Percentiles rank a stretch among this genome's conserved stretches.
phyloP scores from a whole-genome alignment of 2,329 filamentous ascomycete genomes.

The Sporothrix humicola region DNA sequence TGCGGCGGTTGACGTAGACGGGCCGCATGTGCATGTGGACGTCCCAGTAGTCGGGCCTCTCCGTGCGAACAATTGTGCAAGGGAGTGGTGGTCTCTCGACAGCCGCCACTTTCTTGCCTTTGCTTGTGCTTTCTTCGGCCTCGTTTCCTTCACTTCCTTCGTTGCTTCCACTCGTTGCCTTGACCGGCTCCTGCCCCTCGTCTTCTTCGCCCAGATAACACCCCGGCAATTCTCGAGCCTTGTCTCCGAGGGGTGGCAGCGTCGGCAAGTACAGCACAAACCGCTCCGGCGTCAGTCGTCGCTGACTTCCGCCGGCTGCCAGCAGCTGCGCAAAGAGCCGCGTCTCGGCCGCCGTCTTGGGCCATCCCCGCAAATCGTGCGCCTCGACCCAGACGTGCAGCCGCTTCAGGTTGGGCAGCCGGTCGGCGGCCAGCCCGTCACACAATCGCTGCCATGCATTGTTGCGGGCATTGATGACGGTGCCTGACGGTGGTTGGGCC shows the following conservation, averaged over 20 bases:
- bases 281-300: constrained; percentile 3
- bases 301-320: not conserved
- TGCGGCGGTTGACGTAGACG: constrained; percentile 13
- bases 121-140: not conserved
- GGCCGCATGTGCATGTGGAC: constrained; percentile 20
- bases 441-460: constrained; percentile 44
- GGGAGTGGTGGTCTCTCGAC: constrained; percentile 3
- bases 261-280: constrained; percentile 29
- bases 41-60: constrained; percentile 25
- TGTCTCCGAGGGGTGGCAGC: not conserved
- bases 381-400: constrained; percentile 44
- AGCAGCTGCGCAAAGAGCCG: constrained; percentile 40
- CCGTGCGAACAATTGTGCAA: constrained; percentile 26
- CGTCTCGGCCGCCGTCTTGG: constrained; percentile 42
- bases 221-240: not conserved
- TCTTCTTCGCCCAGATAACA: constrained; percentile 24
- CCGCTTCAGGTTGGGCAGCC: constrained; percentile 37
- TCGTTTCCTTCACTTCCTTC: not conserved
- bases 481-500: not conserved
- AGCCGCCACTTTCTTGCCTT: not conserved
- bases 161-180: not conserved
- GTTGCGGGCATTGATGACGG: constrained; percentile 29
- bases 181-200: not conserved
- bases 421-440: constrained; percentile 34
- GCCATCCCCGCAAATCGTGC: constrained; percentile 43